Conservation (phyloP, 1,284 basidiomycete genomes). For the Cutaneotrichosporon sp. region DNA sequence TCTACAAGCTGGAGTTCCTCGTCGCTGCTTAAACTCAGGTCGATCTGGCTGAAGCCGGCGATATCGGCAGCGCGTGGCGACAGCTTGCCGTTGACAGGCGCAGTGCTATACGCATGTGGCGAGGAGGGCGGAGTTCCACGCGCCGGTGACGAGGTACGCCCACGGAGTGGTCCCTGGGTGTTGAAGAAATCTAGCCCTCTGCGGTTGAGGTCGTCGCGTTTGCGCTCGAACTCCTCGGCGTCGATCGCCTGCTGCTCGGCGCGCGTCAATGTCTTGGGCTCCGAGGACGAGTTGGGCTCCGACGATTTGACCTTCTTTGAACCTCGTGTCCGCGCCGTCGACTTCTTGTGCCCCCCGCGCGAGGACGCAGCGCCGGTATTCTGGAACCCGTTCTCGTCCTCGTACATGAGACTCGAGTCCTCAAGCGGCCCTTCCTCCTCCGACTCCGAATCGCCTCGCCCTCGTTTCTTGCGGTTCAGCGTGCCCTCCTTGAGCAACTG, state of each 20-base stretch:
- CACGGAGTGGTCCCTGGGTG: constrained; percentile 29
- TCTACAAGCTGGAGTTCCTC: constrained; percentile 14
- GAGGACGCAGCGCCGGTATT: background rate
- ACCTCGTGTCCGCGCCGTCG: background rate
- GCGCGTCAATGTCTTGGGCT: background rate
- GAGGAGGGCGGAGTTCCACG: constrained; percentile 10
- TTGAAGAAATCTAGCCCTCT: constrained; percentile 44
- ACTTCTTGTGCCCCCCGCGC: background rate
- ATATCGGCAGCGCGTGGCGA: constrained; percentile 40
- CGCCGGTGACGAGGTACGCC: constrained; percentile 13
- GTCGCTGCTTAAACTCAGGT: constrained; percentile 28
- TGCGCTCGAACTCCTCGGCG: constrained; percentile 10
- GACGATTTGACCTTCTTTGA: constrained; percentile 17
- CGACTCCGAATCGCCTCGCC: constrained; percentile 14
- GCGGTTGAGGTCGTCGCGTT: constrained; percentile 21
- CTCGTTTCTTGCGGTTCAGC: constrained; percentile 24
- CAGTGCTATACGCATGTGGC: background rate
- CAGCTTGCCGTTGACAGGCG: constrained; percentile 13
- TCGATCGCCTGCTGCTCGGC: constrained; percentile 10
- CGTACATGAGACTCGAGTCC: constrained; percentile 17
- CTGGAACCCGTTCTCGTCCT: constrained; percentile 22
- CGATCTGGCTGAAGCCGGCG: constrained; percentile 49
- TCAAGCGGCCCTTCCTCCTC: constrained; percentile 3
- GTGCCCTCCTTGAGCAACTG: constrained; percentile 37
- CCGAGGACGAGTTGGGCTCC: background rate